phyloP scores from a whole-genome alignment of 441 rosid genomes.

The Geranium incanum region DNA sequence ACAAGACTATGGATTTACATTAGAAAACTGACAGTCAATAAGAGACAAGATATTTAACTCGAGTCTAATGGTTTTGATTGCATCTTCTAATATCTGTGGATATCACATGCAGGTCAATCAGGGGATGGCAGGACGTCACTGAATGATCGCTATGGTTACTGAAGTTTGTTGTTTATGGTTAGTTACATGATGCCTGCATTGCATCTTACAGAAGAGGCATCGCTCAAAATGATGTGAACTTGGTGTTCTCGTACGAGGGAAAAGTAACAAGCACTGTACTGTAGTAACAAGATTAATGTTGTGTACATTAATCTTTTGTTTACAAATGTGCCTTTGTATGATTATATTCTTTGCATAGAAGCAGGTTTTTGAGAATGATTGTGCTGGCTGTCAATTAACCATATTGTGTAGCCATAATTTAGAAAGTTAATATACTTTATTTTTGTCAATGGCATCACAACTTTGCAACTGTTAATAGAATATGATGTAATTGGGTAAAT shows the following conservation, averaged over 20 bases:
- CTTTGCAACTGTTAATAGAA: too few relatives aligned
- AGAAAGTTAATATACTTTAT: too few relatives aligned
- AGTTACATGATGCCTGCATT: neutral
- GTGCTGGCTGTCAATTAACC: neutral
- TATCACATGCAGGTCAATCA: constrained; percentile 67
- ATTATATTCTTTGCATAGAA: neutral
- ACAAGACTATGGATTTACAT: too few relatives aligned
- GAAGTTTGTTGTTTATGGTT: constrained; percentile 14
- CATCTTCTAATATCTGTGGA: constrained; percentile 12
- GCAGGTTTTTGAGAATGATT: neutral
- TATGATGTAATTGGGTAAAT: too few relatives aligned
- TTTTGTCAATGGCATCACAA: too few relatives aligned
- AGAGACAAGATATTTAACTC: too few relatives aligned
- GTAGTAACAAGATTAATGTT: neutral
- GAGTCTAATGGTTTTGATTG: neutral
- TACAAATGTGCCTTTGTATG: too few relatives aligned
- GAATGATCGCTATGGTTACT: constrained; percentile 81
- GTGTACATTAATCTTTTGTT: neutral
- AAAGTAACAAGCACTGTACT: too few relatives aligned
- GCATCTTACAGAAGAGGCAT: neutral
- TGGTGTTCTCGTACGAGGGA: neutral
- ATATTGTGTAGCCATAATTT: too few relatives aligned
- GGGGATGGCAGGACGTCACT: constrained; percentile 90
- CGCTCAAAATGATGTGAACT: neutral
- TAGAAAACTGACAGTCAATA: too few relatives aligned